phyloP scores from a whole-genome alignment of 768 basidiomycete genomes.

The Mycena rebaudengoi region DNA sequence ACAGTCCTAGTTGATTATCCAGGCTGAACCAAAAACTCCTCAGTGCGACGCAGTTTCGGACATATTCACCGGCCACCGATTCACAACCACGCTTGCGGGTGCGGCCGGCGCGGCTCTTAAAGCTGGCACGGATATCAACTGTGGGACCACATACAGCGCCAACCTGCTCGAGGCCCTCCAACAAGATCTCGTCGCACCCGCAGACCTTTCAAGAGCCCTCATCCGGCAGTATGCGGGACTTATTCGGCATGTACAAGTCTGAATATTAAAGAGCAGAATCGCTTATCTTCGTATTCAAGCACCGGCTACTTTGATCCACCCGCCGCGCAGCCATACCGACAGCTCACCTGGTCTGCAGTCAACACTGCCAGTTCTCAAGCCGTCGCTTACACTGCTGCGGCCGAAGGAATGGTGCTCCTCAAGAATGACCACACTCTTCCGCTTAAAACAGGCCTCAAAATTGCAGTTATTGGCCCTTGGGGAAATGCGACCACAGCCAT shows the following conservation, averaged over 20 bases:
- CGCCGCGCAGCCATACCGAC: slow-evolving; percentile 57
- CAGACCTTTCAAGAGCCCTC: slow-evolving; percentile 52
- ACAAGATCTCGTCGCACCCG: slow-evolving; percentile 54
- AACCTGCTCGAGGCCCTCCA: slow-evolving; percentile 58
- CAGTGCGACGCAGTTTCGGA: slow-evolving; percentile 64
- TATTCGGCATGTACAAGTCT: slow-evolving; percentile 48
- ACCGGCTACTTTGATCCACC: slow-evolving; percentile 67
- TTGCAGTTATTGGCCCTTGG: slow-evolving; percentile 70
- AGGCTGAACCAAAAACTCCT: too few relatives aligned
- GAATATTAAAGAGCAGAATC: neutral
- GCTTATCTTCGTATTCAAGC: slow-evolving; percentile 35
- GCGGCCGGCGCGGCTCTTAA: slow-evolving; percentile 60
- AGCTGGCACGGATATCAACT: slow-evolving; percentile 65
- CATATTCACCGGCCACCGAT: slow-evolving; percentile 59
- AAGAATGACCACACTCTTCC: slow-evolving; percentile 73
- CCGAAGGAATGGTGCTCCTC: slow-evolving; percentile 64
- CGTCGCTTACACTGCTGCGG: slow-evolving; percentile 59
- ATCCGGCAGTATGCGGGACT: slow-evolving; percentile 61
- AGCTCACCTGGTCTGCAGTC: slow-evolving; percentile 57
- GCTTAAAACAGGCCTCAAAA: slow-evolving; percentile 51
- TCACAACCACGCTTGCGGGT: slow-evolving; percentile 50
- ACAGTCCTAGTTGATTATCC: too few relatives aligned
- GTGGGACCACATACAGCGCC: slow-evolving; percentile 55
- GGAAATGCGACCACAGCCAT: slow-evolving; percentile 62
- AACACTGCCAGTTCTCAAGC: slow-evolving; percentile 55